Evolutionary conservation across 225 moss, liverwort and hornwort species (phyloP).

Genomic region (Pseudoscleropodium purum): DNA sequence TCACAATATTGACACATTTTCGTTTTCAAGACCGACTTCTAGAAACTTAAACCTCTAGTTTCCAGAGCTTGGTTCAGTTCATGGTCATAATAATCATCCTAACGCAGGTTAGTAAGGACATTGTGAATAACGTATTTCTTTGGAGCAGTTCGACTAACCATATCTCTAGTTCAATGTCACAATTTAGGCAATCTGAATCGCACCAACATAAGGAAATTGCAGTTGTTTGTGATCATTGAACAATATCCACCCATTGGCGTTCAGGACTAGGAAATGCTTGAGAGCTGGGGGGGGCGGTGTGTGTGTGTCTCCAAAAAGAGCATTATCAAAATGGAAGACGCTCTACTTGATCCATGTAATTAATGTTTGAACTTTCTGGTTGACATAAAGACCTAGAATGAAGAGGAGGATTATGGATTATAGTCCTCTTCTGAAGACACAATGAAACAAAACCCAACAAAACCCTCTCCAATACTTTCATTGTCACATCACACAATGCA

Average conservation of each 20-base stretch:
- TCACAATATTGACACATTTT: not conserved
- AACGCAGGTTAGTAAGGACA: not conserved
- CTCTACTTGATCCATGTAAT: not conserved
- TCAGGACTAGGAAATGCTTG: not conserved
- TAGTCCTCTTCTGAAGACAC: not conserved
- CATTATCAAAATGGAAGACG: not conserved
- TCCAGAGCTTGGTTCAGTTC: not conserved
- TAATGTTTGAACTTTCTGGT: not conserved
- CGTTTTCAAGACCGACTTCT: too few species aligned
- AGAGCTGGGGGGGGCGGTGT: not conserved
- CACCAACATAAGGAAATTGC: not conserved
- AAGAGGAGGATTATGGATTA: not conserved
- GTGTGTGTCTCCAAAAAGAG: not conserved
- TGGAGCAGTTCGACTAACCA: not conserved
- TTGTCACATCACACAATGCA: not conserved
- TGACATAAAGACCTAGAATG: not conserved
- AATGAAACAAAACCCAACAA: not conserved
- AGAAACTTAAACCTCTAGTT: not conserved
- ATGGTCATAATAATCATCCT: not conserved
- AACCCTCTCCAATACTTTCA: not conserved
- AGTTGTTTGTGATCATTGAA: not conserved
- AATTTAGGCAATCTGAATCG: not conserved
- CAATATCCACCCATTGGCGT: not conserved
- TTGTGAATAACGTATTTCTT: not conserved
- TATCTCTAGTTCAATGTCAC: not conserved